Percentiles rank a stretch among this genome's conserved stretches.
phyloP scores from a whole-genome alignment of 1,139 yeast species.

The Yamadazyma spencermartinsiae region DNA sequence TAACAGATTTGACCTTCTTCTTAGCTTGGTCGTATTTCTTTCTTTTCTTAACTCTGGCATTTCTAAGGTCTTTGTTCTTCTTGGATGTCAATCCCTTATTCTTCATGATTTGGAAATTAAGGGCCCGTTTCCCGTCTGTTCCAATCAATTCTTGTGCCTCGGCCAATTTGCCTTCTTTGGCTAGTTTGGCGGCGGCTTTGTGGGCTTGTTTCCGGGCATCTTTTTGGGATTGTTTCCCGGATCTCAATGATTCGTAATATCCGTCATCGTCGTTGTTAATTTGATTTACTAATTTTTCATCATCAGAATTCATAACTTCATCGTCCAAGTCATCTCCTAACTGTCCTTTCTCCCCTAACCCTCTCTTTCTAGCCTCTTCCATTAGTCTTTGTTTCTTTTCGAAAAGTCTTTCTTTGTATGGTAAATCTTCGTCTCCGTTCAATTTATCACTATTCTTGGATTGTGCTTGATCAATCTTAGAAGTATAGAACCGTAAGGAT shows the following conservation, averaged over 20 bases:
- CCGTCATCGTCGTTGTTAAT: constrained; percentile 41
- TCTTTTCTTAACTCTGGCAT: constrained; percentile 97
- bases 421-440: constrained; percentile 87
- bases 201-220: constrained; percentile 65
- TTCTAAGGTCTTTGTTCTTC: constrained; percentile 90
- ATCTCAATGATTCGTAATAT: constrained; percentile 54
- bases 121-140: constrained; percentile 88
- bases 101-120: constrained; percentile 89
- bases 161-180: constrained; percentile 79
- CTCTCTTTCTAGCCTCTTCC: constrained; percentile 88
- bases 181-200: constrained; percentile 70
- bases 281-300: constrained; percentile 40
- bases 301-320: constrained; percentile 50
- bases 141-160: constrained; percentile 68
- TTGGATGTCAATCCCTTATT: constrained; percentile 94
- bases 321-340: constrained; percentile 58
- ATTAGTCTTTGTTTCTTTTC: constrained; percentile 85
- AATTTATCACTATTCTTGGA: constrained; percentile 51
- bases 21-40: constrained; percentile 93
- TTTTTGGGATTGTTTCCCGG: constrained; percentile 48
- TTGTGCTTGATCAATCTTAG: constrained; percentile 87
- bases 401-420: constrained; percentile 85
- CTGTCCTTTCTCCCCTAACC: constrained; percentile 38
- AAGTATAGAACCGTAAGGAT: constrained; percentile 91
- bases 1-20: constrained; percentile 87